Evolutionary conservation across 768 basidiomycete genomes (phyloP).

Genomic region (Pisolithus tinctorius): DNA sequence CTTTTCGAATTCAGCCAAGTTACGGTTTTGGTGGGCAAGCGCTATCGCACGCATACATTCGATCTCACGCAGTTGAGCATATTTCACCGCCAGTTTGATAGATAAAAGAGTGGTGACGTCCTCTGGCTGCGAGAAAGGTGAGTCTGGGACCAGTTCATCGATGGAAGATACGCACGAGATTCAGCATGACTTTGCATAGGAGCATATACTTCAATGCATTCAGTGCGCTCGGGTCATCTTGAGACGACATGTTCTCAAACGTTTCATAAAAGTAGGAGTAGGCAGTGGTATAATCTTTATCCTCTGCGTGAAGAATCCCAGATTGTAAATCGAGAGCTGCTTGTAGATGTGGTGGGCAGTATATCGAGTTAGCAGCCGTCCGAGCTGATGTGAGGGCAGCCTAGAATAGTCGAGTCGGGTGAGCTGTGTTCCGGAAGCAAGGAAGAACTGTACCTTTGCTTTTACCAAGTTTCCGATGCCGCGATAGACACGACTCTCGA

Average conservation of each 20-base stretch:
- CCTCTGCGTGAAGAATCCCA: constrained; percentile 89
- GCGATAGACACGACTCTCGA: constrained; percentile 88
- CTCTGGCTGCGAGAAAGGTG: constrained; percentile 58
- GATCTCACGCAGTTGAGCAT: constrained; percentile 81
- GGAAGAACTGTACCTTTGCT: constrained; percentile 58
- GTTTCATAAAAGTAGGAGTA: constrained; percentile 98
- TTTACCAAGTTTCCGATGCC: constrained; percentile 86
- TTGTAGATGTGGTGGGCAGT: constrained; percentile 73
- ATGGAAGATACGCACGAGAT: constrained; percentile 54
- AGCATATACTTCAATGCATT: constrained; percentile 96
- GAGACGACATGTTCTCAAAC: constrained; percentile 80
- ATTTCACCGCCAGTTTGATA: constrained; percentile 74
- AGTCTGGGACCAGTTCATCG: not conserved
- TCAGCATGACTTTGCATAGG: constrained; percentile 96
- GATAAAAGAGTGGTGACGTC: constrained; percentile 84
- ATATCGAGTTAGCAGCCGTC: constrained; percentile 93
- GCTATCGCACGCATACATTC: constrained; percentile 96
- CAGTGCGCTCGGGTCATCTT: constrained; percentile 71
- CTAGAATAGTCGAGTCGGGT: constrained; percentile 27
- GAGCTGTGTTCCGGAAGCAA: not conserved
- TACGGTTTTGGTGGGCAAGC: constrained; percentile 86
- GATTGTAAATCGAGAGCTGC: constrained; percentile 59
- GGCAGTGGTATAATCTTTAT: constrained; percentile 95
- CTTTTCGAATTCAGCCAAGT: constrained; percentile 84
- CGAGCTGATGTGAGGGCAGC: constrained; percentile 85